Evolutionary conservation across 108 stramenopile genomes (phyloP), one percentile per base, ranked within the genome.

Genomic region (Fistulifera pelliculosa): DNA sequence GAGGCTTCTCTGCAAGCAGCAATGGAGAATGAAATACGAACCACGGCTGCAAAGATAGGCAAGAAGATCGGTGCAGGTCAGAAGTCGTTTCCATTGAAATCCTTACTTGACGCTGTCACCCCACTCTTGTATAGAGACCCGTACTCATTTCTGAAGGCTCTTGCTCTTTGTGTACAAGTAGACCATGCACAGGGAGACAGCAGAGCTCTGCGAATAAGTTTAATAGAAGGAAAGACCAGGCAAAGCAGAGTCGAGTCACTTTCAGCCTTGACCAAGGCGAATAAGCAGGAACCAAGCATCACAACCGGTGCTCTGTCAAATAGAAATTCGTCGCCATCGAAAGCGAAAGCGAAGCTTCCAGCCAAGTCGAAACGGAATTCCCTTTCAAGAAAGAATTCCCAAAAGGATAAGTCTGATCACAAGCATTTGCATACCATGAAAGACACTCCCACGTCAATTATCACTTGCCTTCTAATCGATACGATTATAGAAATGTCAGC

Each of bases 1-100:
- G 87, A 87, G 21, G 41, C 56, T 13, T 93, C 87, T 14, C 73
- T 96, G 27, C 87, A 87, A 62, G 54, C 75, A 0, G 68, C 83
- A 38, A 96, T 96, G 95, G 93, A 96, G 56, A 81, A 83, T 35
- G 93, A 96, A 61, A 93, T 96, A 28, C 63, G 93, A 16, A 56
- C 68, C 41, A 62, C 59, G 15, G 62, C 88, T 15, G 40, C 80
- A 1, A 80, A 75, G 40, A 58, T 94, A 12, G 60, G 58, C 49
- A 68, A 61, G 44, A 83, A 62, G 70, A 74, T 52, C 68, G 56
- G 39, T 44, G 66, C 38, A 28, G 47, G 67, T 1, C 80, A 77
- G 54, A 65, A 57, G 27, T 50, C 66, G 75, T 69, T 12, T 38
- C 55, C 10, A 31, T 75, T 41, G 70, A 67, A 47, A 35, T 71